Base-by-base conservation (phyloP, 2,329 filamentous ascomycete species). In the Fusarium sp. region DNA sequence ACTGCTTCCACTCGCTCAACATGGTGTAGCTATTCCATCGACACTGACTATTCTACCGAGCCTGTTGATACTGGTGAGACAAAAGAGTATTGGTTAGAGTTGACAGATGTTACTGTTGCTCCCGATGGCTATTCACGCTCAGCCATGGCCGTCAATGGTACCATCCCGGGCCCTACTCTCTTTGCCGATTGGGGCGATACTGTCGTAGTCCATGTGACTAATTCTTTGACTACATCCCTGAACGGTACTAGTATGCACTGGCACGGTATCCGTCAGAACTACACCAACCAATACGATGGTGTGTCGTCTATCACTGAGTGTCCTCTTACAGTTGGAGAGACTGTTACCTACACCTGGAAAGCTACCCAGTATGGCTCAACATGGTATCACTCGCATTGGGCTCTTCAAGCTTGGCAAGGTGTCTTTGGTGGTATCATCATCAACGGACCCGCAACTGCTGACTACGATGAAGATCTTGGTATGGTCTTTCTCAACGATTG, bases 401-500 rank as follows among this genome's bases (percentile, higher is more conserved):
- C 80, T 5, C 73, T 83, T 0, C 82, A 84, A 61, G 77, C 79
- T 0, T 84, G 80, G 77, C 83, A 90, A 58, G 90, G 90, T 2
- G 78, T 91, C 1, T 81, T 87, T 29, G 90, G 90, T 0, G 84
- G 83, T 4, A 86, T 92, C 37, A 78, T 91, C 20, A 88, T 91
- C 70, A 83, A 90, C 57, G 89, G 89, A 0, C 89, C 89, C 0
- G 82, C 84, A 0, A 84, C 85, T 4, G 81, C 83, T 16, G 83
- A 88, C 71, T 91, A 90, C 70, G 89, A 92, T 64, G 82, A 86
- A 51, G 90, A 92, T 72, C 80, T 91, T 0, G 90, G 90, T 5
- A 78, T 83, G 13, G 71, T 91, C 2, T 82, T 89, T 27, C 74
- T 91, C 8, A 85, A 83, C 18, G 89, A 91, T 71, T 91, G 88